Conservation (phyloP, 495 filamentous ascomycete genomes). For the Penicillium alfredii region DNA sequence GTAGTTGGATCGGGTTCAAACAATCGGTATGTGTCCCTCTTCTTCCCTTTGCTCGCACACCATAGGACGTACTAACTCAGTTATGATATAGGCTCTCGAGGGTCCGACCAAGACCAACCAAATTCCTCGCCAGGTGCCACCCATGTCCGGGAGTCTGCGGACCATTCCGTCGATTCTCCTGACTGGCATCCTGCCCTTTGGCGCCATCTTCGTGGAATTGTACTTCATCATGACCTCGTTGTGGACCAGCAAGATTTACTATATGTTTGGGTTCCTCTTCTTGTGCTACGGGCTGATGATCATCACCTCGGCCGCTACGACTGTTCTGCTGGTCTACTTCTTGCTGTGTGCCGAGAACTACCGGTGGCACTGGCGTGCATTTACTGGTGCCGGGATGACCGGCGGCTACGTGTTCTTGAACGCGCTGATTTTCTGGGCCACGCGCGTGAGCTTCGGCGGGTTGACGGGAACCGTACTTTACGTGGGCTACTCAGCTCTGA, state of each 20-base stretch:
- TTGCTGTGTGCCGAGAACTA: constrained; percentile 94
- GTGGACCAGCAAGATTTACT: constrained; percentile 97
- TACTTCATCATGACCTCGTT: constrained; percentile 98
- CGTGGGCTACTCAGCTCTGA: constrained; percentile 82
- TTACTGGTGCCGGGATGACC: constrained; percentile 79
- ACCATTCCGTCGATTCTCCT: constrained; percentile 82
- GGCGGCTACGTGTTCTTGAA: constrained; percentile 87
- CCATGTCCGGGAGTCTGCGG: constrained; percentile 69
- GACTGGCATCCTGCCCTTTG: constrained; percentile 88
- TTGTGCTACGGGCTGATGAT: constrained; percentile 97
- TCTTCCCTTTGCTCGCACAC: not conserved
- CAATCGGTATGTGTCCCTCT: constrained; percentile 37
- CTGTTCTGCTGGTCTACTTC: constrained; percentile 90
- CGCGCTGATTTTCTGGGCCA: constrained; percentile 81
- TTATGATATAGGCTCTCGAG: constrained; percentile 45
- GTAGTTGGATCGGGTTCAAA: constrained; percentile 89
- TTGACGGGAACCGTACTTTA: constrained; percentile 84
- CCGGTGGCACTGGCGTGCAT: constrained; percentile 96
- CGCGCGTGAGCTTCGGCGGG: constrained; percentile 75
- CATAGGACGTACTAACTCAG: constrained; percentile 12
- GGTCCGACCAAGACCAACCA: constrained; percentile 93
- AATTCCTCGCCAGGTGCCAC: constrained; percentile 93
- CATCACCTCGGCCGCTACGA: constrained; percentile 87
- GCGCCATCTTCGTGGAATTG: constrained; percentile 93
- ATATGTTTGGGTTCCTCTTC: constrained; percentile 99